Evolutionary conservation across 768 basidiomycete species (phyloP).

Genomic region (Leccinum longicurvipes): DNA sequence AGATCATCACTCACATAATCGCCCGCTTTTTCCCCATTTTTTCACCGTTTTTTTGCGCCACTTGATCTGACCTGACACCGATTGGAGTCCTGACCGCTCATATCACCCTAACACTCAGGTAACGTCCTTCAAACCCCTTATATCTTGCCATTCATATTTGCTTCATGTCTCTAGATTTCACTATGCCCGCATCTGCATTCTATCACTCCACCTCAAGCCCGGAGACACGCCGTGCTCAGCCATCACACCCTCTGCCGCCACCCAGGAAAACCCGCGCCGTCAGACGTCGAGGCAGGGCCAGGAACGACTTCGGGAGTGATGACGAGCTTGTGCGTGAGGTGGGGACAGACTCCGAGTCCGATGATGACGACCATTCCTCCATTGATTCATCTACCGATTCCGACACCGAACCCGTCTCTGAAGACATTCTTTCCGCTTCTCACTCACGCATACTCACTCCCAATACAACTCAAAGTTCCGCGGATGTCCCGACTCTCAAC

Average conservation of each 20-base stretch:
- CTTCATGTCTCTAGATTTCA: slow-evolving; percentile 17
- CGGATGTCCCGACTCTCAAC: slow-evolving; percentile 32
- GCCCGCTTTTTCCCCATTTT: slow-evolving; percentile 16
- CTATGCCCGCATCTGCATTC: slow-evolving; percentile 48
- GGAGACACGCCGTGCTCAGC: slow-evolving; percentile 27
- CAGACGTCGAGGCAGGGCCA: slow-evolving; percentile 63
- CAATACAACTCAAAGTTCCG: slow-evolving; percentile 62
- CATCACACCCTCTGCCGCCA: slow-evolving; percentile 32
- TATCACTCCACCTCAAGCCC: slow-evolving; percentile 31
- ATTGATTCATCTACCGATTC: slow-evolving; percentile 62
- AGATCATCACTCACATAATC: slow-evolving; percentile 8
- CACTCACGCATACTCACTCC: slow-evolving; percentile 61
- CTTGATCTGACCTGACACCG: slow-evolving; percentile 21
- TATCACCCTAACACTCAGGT: slow-evolving; percentile 35
- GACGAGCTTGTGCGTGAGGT: slow-evolving; percentile 75
- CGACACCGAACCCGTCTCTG: slow-evolving; percentile 67
- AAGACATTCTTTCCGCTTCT: slow-evolving; percentile 51
- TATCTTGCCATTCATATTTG: slow-evolving; percentile 16
- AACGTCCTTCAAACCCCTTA: slow-evolving; percentile 26
- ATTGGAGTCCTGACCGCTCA: slow-evolving; percentile 23
- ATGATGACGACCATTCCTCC: slow-evolving; percentile 59
- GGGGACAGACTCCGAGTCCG: slow-evolving; percentile 66
- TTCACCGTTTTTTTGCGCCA: slow-evolving; percentile 18
- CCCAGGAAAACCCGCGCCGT: slow-evolving; percentile 41
- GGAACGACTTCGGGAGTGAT: slow-evolving; percentile 61